Evolutionary conservation across 345 rosid genomes (phyloP), one percentile per base, ranked within the genome.

Genomic region (Aethionema arabicum): DNA sequence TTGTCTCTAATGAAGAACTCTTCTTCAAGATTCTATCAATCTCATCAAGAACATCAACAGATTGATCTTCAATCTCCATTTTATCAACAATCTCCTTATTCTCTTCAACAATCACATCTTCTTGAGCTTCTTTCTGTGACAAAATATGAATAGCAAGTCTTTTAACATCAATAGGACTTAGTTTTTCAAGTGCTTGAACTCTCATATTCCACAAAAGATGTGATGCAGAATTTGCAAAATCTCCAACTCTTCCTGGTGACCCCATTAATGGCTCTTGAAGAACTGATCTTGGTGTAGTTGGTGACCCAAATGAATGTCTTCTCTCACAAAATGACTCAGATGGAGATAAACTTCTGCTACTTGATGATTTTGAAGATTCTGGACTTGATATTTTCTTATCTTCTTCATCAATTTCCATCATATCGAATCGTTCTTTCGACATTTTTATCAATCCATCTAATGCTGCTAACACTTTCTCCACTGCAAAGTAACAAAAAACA

Each of bases 181-280:
- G 60, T 59, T 86, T 95, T 51, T 81, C 95, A 21, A 84, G 76
- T 32, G 92, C 83, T 56, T 85, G 87, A 50, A 84, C 81, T 70
- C 95, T 66, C 54, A 78, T 77, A 33, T 74, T 69, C 79, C 78
- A 72, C 12, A 79, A 7, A 36, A 66, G 71, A 69, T 74, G 67
- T 44, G 82, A 79, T 4, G 76, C 45, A 44, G 72, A 72, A 59
- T 68, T 74, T 4, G 66, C 69, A 68, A 68, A 64, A 58, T 74
- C 77, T 50, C 74, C 72, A 16, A 0, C 9, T 36, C 41, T 63
- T 7, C 54, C 65, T 0, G 72, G 74, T 6, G 77, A 70, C 55
- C 65, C 70, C 52, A 56, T 65, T 29, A 65, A 36, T 2, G 62
- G 29, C 12, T 78, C 77, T 11, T 71, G 77, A 53, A 79, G 73